A percentile compares a stretch with the other conserved stretches of the same genome.
Conservation (phyloP, 225 moss, liverwort and hornwort species). For the Takakia lepidozioides region DNA sequence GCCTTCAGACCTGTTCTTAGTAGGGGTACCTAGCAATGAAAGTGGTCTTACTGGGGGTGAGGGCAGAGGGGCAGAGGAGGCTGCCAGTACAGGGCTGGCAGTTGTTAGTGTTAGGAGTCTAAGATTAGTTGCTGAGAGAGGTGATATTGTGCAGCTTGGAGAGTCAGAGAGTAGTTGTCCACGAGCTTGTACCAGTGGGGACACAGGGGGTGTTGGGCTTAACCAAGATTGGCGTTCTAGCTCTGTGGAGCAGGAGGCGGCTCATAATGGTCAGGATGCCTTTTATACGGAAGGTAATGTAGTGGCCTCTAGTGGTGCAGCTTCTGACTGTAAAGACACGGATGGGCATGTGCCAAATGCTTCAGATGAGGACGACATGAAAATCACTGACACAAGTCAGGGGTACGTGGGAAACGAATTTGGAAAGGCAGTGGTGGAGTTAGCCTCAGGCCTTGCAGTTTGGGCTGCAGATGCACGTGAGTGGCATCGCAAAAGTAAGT, state of each 20-base stretch:
- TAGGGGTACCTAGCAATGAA: neutral
- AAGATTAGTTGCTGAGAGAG: neutral
- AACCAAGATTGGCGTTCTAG: neutral
- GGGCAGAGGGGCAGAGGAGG: neutral
- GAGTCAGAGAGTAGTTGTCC: neutral
- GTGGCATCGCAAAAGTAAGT: constrained; percentile 26
- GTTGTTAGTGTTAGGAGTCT: neutral
- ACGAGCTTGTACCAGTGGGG: neutral
- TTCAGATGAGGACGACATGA: neutral
- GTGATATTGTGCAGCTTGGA: neutral
- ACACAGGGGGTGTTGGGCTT: neutral
- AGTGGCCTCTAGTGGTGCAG: neutral
- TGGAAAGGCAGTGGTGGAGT: neutral
- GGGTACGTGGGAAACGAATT: neutral
- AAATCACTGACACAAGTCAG: neutral
- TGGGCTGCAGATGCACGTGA: constrained; percentile 19
- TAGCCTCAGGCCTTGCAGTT: neutral
- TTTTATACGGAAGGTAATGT: neutral
- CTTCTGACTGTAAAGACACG: neutral
- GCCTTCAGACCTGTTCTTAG: neutral
- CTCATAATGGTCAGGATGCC: neutral
- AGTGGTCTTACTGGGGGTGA: neutral
- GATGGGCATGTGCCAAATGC: neutral
- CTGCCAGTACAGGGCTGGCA: neutral
- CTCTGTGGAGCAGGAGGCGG: neutral